Conservation (phyloP, 2,329 filamentous ascomycete species). For the Phoma sp. region DNA sequence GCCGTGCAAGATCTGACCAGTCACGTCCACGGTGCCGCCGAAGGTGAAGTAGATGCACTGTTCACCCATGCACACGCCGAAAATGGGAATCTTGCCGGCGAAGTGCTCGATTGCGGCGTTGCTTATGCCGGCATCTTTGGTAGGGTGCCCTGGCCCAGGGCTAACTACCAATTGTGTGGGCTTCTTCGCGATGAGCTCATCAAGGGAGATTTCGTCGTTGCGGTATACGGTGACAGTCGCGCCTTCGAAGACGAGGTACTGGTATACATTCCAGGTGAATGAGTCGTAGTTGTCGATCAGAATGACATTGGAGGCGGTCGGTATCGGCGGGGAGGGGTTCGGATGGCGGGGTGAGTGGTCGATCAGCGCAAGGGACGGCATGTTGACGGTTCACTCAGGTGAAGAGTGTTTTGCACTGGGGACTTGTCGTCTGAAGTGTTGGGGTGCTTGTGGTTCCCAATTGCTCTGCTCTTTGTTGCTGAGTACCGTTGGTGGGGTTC, state of each 20-base stretch:
- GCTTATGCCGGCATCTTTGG: constrained; percentile 90
- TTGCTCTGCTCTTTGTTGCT: not conserved
- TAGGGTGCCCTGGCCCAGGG: constrained; percentile 91
- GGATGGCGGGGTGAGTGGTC: constrained; percentile 91
- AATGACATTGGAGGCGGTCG: constrained; percentile 87
- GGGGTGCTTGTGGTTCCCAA: not conserved
- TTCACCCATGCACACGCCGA: constrained; percentile 99
- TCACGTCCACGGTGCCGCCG: constrained; percentile 88
- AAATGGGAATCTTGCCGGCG: constrained; percentile 89
- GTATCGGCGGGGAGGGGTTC: constrained; percentile 72
- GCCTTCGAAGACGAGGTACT: constrained; percentile 96
- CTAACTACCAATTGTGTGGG: constrained; percentile 95
- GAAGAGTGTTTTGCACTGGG: not conserved
- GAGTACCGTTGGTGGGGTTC: not conserved
- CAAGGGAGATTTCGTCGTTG: constrained; percentile 88
- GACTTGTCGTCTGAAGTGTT: not conserved
- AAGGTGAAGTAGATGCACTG: constrained; percentile 97
- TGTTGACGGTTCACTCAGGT: constrained; percentile 26
- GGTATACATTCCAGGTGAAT: constrained; percentile 99
- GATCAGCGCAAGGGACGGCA: constrained; percentile 60
- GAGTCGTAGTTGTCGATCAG: constrained; percentile 99
- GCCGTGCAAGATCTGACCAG: constrained; percentile 94
- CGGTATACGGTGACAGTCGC: constrained; percentile 88
- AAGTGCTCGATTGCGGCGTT: constrained; percentile 91
- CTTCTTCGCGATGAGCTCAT: constrained; percentile 81